A percentile compares a stretch with the other conserved stretches of the same genome.
Evolutionary conservation across 345 rosid species (phyloP).

Genomic region (Abelmoschus esculentus): DNA sequence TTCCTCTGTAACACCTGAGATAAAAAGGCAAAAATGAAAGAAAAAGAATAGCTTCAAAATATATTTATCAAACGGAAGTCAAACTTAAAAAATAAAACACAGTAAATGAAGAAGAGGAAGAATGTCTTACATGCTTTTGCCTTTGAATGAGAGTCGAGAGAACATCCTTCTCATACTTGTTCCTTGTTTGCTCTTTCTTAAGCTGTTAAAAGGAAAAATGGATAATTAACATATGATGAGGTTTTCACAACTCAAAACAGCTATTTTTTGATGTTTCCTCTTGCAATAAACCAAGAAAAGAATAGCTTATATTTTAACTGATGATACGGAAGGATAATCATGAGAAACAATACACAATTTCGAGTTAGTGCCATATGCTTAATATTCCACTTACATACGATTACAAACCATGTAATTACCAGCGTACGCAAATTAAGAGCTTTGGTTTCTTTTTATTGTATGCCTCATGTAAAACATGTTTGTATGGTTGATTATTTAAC

Average conservation of each 20-base stretch:
- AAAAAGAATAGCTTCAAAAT: not conserved
- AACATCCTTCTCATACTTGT: constrained; percentile 49
- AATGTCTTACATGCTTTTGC: constrained; percentile 54
- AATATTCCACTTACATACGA: not conserved
- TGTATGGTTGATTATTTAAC: not conserved
- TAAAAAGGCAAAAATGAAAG: constrained; percentile 1
- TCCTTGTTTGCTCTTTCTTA: constrained; percentile 71
- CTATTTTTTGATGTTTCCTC: not conserved
- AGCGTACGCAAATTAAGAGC: not conserved
- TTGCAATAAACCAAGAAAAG: too few species aligned
- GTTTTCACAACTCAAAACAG: not conserved
- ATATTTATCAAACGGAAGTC: not conserved
- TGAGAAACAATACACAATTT: not conserved
- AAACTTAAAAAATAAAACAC: not conserved
- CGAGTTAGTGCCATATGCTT: not conserved
- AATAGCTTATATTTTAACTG: too few species aligned
- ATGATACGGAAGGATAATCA: not conserved
- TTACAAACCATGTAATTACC: not conserved
- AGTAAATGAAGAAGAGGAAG: constrained; percentile 9
- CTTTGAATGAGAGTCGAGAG: constrained; percentile 51
- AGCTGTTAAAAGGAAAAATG: constrained; percentile 42
- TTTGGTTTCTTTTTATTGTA: not conserved
- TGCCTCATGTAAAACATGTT: not conserved
- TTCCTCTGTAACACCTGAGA: constrained; percentile 68
- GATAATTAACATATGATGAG: not conserved